Evolutionary conservation across 75 land plant species (phyloP), one percentile per base, ranked within the genome.

Genomic region (Pseudotsuga menziesii): DNA sequence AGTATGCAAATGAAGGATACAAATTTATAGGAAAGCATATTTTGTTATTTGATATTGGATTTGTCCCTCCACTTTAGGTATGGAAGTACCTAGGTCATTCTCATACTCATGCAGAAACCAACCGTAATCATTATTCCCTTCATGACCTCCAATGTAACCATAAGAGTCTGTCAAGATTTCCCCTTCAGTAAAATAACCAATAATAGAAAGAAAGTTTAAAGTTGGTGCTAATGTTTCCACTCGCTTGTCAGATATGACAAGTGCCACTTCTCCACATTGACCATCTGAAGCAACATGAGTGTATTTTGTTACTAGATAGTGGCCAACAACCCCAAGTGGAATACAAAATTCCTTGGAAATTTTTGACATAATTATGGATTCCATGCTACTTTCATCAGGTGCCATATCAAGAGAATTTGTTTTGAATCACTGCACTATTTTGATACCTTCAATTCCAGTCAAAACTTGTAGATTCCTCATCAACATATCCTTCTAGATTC

Each of bases 371-470:
- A 84, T 94, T 27, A 97, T 36, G 62, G 95, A 87, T 84, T 97
- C 99, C 56, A 97, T 80, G 76, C 70, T 80, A 64, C 84, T 79
- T 62, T 93, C 94, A 77, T 64, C 88, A 19, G 59, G 71, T 32
- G 75, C 82, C 20, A 86, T 70, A 22, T 67, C 73, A 22, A 88
- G 62, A 71, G 80, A 80, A 72, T 56, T 73, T 75, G 93, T 86
- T 78, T 97, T 97, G 74, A 94, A 97, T 98, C 99, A 97, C 61
- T 97, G 99, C 44, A 94, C 95, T 74, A 92, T 84, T 77, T 98
- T 94, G 19, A 94, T 89, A 32, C 93, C 95, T 82, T 97, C 99
- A 72, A 87, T 87, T 59, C 98, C 98, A 41, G n/a, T n/a, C n/a
- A n/a, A n/a, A n/a, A n/a, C n/a, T n/a, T n/a, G n/a, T n/a, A n/a